Evolutionary conservation across 805 yeast genomes (phyloP), one percentile per base, ranked within the genome.

Genomic region (Cephaloascus albidus): DNA sequence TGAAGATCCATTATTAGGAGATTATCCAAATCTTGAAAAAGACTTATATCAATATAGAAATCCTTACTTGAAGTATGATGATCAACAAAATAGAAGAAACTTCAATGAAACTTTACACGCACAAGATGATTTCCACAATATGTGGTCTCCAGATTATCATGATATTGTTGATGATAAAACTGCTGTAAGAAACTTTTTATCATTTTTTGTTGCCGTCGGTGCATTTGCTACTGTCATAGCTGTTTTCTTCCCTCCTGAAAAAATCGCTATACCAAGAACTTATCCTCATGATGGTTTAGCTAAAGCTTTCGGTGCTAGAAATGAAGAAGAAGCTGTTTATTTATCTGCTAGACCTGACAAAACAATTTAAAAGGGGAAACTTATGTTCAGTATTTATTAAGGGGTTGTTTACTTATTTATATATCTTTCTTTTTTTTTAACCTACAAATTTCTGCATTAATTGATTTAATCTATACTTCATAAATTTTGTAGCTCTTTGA

Each of bases 91-190:
- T 58, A 75, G 90, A 65, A 78, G 94, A 62, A 85, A 85, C 66
- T 68, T 74, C 47, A 73, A 76, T 46, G 88, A 85, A 45, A 85
- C 87, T 20, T 58, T 85, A 46, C 79, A 78, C 55, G 76, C 78
- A 40, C 76, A 79, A 50, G 83, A 80, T 48, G 95, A 85, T 53
- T 63, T 75, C 58, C 68, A 79, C 53, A 89, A 85, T 58, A 72
- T 84, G 70, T 85, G 95, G 95, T 75, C 95, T 6, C 93, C 95
- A 10, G 94, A 85, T 53, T 72, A 78, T 53, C 76, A 68, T 56
- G 77, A 78, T 49, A 57, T 66, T 31, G 82, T 78, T 27, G 63
- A 73, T 32, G 81, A 83, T 58, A 54, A 59, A 36, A 70, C 74
- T 26, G 94, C 95, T 1, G 57, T 78, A 39, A 69, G 60, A 48